Conservation (phyloP, 148 eudicot genomes). For the Spergularia marina region DNA sequence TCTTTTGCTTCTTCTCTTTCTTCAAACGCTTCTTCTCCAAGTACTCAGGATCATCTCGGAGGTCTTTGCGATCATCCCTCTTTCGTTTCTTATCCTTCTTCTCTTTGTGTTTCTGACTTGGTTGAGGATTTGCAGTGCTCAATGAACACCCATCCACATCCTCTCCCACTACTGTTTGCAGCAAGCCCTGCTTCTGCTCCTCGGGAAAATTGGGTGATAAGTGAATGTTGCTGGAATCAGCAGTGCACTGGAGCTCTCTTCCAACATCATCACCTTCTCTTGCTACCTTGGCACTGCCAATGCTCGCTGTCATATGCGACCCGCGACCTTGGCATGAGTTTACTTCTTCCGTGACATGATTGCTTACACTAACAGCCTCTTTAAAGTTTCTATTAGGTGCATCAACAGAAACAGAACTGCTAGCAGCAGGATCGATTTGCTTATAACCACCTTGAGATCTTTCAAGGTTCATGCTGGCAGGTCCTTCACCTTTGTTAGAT, state of each 20-base stretch:
- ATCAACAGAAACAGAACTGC: conserved; percentile 86
- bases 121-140: conserved; percentile 25
- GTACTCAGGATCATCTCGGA: conserved; percentile 62
- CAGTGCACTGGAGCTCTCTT: conserved; percentile 89
- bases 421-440: conserved; percentile 58
- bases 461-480: conserved; percentile 36
- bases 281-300: conserved; percentile 71
- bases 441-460: conserved; percentile 49
- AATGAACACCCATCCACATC: conserved; percentile 29
- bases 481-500: conserved; percentile 56
- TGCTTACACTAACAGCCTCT: conserved; percentile 46
- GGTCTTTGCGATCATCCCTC: conserved; percentile 40
- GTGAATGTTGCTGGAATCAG: conserved; percentile 72
- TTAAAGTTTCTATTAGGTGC: conserved; percentile 52
- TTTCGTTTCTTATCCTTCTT: conserved; percentile 73
- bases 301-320: conserved; percentile 85
- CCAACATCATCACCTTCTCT: conserved; percentile 60
- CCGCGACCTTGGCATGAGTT: conserved; percentile 87
- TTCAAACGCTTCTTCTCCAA: conserved; percentile 67
- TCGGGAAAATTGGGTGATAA: conserved; percentile 31
- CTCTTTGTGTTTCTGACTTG: conserved; percentile 29
- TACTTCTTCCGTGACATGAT: conserved; percentile 71
- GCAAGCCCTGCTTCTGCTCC: conserved; percentile 29
- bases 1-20: conserved; percentile 77
- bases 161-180: conserved; percentile 28